Percentiles rank a stretch among this genome's conserved stretches.
Conservation (phyloP, 352 stramenopile genomes). For the Saprolegnia parasitica region DNA sequence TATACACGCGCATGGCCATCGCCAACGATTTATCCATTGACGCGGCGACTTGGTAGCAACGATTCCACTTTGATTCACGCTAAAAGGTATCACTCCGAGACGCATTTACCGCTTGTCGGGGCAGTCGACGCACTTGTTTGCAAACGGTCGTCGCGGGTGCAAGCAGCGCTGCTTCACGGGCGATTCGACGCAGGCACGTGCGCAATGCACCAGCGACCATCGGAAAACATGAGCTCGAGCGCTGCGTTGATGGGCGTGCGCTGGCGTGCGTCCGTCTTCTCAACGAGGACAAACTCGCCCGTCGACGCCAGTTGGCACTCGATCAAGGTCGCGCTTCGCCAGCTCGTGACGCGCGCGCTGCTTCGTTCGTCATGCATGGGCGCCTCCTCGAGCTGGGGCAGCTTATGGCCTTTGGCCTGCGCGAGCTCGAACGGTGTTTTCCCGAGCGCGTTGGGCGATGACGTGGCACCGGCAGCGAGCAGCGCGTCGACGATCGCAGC, state of each 20-base stretch:
- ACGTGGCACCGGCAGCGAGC: not conserved
- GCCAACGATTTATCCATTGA: too few relatives aligned
- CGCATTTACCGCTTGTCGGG: conserved; percentile 2
- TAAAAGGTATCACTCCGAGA: too few relatives aligned
- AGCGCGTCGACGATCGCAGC: conserved; percentile 11
- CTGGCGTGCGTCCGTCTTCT: not conserved
- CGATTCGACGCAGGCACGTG: not conserved
- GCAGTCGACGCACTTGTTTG: conserved; percentile 24
- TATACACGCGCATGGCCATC: too few relatives aligned
- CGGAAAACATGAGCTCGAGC: not conserved
- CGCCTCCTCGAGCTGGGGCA: not conserved
- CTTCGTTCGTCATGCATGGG: not conserved
- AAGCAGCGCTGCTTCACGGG: conserved; percentile 18
- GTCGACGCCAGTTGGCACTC: not conserved
- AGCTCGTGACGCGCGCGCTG: conserved; percentile 7
- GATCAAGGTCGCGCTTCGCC: conserved; percentile 5
- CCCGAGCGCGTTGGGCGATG: conserved; percentile 9
- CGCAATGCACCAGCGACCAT: not conserved
- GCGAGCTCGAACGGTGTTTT: conserved; percentile 23
- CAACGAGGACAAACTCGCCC: not conserved
- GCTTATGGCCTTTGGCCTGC: conserved; percentile 1
- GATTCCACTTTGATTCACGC: too few relatives aligned
- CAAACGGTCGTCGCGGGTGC: conserved; percentile 17
- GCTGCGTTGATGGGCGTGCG: conserved; percentile 1
- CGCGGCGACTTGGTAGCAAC: too few relatives aligned